phyloP scores from a whole-genome alignment of 2,329 filamentous ascomycete genomes.

The Pyrenophora teres region DNA sequence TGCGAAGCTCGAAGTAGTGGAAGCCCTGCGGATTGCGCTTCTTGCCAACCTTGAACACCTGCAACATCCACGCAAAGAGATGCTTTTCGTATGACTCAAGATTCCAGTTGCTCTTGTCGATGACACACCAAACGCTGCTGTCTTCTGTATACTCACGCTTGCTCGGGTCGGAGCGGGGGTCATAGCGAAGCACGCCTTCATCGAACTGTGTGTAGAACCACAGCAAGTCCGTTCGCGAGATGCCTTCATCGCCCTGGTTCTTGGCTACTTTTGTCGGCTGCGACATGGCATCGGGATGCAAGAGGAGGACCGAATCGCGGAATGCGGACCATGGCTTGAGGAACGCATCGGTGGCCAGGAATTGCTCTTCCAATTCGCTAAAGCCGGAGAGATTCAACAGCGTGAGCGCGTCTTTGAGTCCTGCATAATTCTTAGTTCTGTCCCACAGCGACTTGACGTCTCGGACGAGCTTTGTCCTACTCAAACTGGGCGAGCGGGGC shows the following conservation, averaged over 20 bases:
- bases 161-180: constrained; percentile 26
- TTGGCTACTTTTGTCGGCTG: constrained; percentile 10
- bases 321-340: constrained; percentile 39
- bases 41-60: constrained; percentile 42
- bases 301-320: constrained; percentile 35
- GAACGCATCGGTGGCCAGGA: constrained; percentile 37
- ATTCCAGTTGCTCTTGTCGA: constrained; percentile 36
- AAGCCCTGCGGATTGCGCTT: constrained; percentile 31
- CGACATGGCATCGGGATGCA: constrained; percentile 17
- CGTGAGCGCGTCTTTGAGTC: constrained; percentile 30
- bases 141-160: constrained; percentile 18
- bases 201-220: constrained; percentile 43
- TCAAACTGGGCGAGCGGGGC: constrained; percentile 4
- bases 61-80: constrained; percentile 41
- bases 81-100: constrained; percentile 39
- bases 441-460: constrained; percentile 18
- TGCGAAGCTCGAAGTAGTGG: constrained; percentile 35
- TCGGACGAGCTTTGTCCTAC: constrained; percentile 15
- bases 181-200: constrained; percentile 33
- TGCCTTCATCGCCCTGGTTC: constrained; percentile 1
- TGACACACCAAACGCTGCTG: constrained; percentile 17
- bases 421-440: constrained; percentile 21
- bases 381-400: constrained; percentile 28
- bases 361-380: constrained; percentile 32
- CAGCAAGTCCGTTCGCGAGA: constrained; percentile 33